Evolutionary conservation across 2,329 filamentous ascomycete species (phyloP), one percentile per base, ranked within the genome.

Genomic region (Fusarium buxicola): DNA sequence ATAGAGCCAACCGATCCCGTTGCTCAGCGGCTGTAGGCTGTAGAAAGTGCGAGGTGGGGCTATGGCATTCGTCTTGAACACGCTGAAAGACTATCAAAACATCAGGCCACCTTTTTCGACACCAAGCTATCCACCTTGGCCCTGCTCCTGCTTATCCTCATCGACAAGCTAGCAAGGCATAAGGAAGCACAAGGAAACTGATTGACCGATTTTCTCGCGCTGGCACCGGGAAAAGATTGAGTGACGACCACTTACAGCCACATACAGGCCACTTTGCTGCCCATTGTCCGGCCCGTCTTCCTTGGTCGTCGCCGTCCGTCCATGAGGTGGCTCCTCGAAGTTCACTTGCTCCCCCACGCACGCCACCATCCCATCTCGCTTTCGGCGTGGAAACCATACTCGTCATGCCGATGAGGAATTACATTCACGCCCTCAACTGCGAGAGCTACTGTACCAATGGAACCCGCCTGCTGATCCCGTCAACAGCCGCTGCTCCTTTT

Each of bases 311-410:
- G 18, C 55, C 41, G 49, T 39, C 46, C 50, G 41, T 48, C 50
- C 28, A 38, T 62, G 35, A 49, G n/a, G n/a, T n/a, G n/a, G n/a
- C 49, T 58, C 54, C 65, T 62, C 41, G 35, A 49, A 40, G n/a
- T n/a, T n/a, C n/a, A n/a, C n/a, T n/a, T n/a, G 34, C 47, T 64
- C 54, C 68, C 67, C 68, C 67, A 69, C 57, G 63, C 57, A 59
- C 65, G 63, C 65, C 67, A 70, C 67, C 67, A 57, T 70, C 57
- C 67, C 67, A 57, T 70, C 57, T 69, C 50, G 54, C 34, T 60
- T 52, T 68, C 41, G 63, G 41, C 58, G 32, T 64, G 51, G 39
- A 63, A 64, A 58, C 51, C 58, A 39, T 59, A 58, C 60, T 55
- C 55, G 36, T 59, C 47, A 39, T 46, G 53, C 60, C 44, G 32